Conservation (phyloP, 768 basidiomycete species). For the Rubroboletus pulcherrimus region DNA sequence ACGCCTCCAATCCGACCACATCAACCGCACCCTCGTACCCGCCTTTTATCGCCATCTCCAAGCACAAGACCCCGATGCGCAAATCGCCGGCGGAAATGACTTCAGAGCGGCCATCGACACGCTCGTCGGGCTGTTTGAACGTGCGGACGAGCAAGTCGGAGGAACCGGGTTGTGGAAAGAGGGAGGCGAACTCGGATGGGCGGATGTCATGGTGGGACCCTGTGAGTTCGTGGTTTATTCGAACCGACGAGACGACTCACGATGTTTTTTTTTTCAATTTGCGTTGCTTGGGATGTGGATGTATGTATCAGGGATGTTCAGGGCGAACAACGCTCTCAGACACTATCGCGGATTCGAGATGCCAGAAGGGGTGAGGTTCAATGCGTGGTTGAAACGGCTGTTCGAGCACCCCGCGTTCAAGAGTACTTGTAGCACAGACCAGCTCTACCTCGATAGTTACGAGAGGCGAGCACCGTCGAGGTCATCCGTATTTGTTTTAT, state of each 20-base stretch:
- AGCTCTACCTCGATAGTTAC: slow-evolving; percentile 68
- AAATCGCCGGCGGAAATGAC: slow-evolving; percentile 50
- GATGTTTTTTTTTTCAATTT: neutral
- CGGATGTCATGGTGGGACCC: slow-evolving; percentile 67
- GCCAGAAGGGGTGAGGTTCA: slow-evolving; percentile 45
- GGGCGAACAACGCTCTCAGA: slow-evolving; percentile 58
- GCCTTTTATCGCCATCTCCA: slow-evolving; percentile 75
- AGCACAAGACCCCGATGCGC: slow-evolving; percentile 54
- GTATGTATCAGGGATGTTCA: slow-evolving; percentile 56
- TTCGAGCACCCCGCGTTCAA: slow-evolving; percentile 62
- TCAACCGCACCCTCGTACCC: slow-evolving; percentile 61
- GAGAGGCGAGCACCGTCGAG: slow-evolving; percentile 45
- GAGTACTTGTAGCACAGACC: slow-evolving; percentile 62
- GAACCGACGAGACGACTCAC: neutral
- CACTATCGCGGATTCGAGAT: slow-evolving; percentile 67
- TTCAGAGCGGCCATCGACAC: slow-evolving; percentile 48
- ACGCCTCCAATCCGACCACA: slow-evolving; percentile 64
- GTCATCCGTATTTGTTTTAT: neutral
- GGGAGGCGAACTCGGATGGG: slow-evolving; percentile 54
- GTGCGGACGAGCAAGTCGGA: slow-evolving; percentile 45
- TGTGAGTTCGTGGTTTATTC: slow-evolving; percentile 43
- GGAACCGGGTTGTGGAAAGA: slow-evolving; percentile 58
- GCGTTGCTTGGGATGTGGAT: neutral
- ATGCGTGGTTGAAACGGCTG: slow-evolving; percentile 50
- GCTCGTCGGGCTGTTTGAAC: slow-evolving; percentile 52